Percentiles rank a stretch among this genome's conserved stretches.
These are phyloP conservation scores for Colletotrichum tanaceti DNA, from an alignment of 2,329 filamentous ascomycete genomes.

Conservation along the genomic window DNA sequence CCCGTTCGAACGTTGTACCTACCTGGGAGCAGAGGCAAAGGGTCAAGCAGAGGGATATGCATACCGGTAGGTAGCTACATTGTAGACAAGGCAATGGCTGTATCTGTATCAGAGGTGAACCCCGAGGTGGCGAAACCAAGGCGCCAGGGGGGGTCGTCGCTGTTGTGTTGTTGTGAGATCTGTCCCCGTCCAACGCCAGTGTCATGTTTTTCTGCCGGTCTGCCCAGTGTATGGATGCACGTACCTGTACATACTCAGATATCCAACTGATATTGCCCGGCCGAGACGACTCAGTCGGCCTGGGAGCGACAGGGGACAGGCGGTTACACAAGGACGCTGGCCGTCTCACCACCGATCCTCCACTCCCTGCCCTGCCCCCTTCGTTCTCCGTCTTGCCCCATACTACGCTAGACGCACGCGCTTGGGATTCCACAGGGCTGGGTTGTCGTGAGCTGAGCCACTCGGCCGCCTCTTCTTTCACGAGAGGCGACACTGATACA, in stretches of 20 bases:
- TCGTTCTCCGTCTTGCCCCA: slow-evolving; percentile 14
- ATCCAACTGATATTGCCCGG: background rate
- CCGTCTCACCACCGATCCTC: slow-evolving; percentile 30
- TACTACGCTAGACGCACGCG: slow-evolving; percentile 34
- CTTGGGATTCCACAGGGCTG: slow-evolving; percentile 29
- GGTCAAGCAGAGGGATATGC: too few species aligned
- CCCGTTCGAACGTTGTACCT: slow-evolving; percentile 14
- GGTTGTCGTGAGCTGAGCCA: slow-evolving; percentile 28
- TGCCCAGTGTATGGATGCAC: too few species aligned
- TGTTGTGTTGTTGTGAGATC: slow-evolving; percentile 16
- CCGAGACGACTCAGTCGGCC: slow-evolving; percentile 31
- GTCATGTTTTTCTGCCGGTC: background rate
- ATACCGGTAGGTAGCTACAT: too few species aligned
- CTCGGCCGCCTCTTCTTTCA: background rate
- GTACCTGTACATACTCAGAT: background rate
- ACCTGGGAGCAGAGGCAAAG: background rate
- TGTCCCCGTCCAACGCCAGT: slow-evolving; percentile 7
- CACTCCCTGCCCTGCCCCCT: too few species aligned
- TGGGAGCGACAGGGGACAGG: slow-evolving; percentile 24
- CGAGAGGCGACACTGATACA: slow-evolving; percentile 2
- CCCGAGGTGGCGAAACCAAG: slow-evolving; percentile 36
- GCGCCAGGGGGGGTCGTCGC: slow-evolving; percentile 15
- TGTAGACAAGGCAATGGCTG: background rate
- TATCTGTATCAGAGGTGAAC: background rate
- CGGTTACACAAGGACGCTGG: slow-evolving; percentile 30